Base-by-base conservation (phyloP, 1,284 basidiomycete genomes). In the Puccinia polysora region DNA sequence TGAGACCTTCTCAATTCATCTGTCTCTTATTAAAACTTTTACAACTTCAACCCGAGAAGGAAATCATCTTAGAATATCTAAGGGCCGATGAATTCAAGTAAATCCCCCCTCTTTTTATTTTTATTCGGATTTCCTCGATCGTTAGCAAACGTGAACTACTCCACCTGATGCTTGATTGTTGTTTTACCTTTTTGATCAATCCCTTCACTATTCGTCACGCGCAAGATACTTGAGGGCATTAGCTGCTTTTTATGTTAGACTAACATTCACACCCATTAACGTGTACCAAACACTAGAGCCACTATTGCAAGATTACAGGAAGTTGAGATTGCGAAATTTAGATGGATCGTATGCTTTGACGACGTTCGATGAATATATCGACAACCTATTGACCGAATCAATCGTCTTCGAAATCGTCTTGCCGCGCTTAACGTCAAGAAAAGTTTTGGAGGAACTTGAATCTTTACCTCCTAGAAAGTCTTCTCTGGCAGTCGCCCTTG, bases 21-120 rank as follows among this genome's bases (percentile, higher is more conserved):
- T 95, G 90, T 78, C 83, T 99, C 28, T 85, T 94, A 32, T 84
- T 97, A 75, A 98, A 98, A 80, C 84, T 99, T 68, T 83, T 99
- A 32, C 96, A 98, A 81, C 88, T 99, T 58, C 95, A 98, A 79
- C 96, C 96, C 0, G 91, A 97, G 81, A 92, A 92, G 79, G 91
- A 95, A 80, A 97, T 98, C 74, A 80, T 98, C 58, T 82, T 96
- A 4, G 96, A 97, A 78, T 99, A 99, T 79, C 83, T 99, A 23
- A 86, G 88, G 73, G 92, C 91, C 2, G 91, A 95, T 74, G 95
- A 98, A 79, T 97, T 97, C 85, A 99, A 99, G 93, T 95, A 77
- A 75, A 89, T 84, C 38, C 12, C n/a, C n/a, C 20, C 12, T n/a
- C 10, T 47, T 60, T 23, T 49, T 65, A 25, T 40, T 63, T 68